Evolutionary conservation across 805 yeast species (phyloP), one percentile per base, ranked within the genome.

Genomic region (Tetrapisispora phaffii): DNA sequence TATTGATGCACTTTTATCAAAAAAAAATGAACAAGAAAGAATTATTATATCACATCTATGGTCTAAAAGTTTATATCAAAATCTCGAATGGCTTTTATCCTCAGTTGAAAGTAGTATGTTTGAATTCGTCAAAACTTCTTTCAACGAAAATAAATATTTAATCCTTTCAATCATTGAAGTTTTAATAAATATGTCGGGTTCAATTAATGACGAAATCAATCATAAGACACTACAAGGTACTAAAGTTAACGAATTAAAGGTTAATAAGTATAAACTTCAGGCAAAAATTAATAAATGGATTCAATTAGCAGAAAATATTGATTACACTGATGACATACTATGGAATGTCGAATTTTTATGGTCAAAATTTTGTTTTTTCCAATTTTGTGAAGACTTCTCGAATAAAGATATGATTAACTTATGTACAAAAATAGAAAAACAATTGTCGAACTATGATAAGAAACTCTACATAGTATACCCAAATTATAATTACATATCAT

Each of bases 401-500:
- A 65, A 71, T 10, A 58, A 54, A 0, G 48, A 55, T 4, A 50
- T 73, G 3, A 48, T 57, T 1, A 44, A 49, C 0, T 48, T 62
- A 15, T 56, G 71, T 10, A 31, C 44, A 1, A 43, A 53, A 5
- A 49, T 69, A 1, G 50, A 53, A 28, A 26, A 40, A 1, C 44
- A 50, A 4, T 38, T 67, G 12, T 26, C 52, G 21, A 16, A 36
- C 2, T 9, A 39, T 22, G 41, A 46, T 1, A 34, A 32, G 0
- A 46, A 50, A 0, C 35, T 58, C 4, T 50, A 63, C 8, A 63
- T 82, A 0, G 54, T 61, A 0, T 78, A 75, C 58, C 71, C 77
- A 1, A 87, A 88, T 56, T 82, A 74, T 51, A 66, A 70, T 1
- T 66, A 72, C 45, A 76, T 89, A 15, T 81, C 86, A 2, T 65